Base-by-base conservation (phyloP, 139 green algal genomes). In the Tetraselmis striata region DNA sequence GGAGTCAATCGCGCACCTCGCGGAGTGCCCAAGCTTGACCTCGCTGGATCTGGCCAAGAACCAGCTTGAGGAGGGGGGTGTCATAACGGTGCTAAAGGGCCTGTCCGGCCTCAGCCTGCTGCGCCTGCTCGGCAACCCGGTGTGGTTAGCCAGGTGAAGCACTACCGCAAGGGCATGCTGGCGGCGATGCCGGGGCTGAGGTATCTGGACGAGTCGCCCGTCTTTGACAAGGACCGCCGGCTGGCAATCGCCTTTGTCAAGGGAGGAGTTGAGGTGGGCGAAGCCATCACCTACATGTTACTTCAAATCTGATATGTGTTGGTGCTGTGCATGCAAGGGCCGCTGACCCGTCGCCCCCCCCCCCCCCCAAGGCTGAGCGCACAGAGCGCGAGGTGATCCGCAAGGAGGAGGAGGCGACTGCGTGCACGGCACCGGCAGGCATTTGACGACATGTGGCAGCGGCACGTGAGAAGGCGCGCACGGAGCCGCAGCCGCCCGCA, bases 371-470 rank as follows among this genome's bases (percentile, higher is more conserved):
- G 31, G 85, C 83, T 31, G 87, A 89, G 81, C 77, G 76, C 25
- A 80, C 74, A 1, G 80, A 84, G 76, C 81, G 87, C 25, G 59
- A 79, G 74, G n/a, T n/a, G 23, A 86, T 90, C 31, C 31, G 30
- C n/a, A 32, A 76, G 23, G 90, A 95, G 83, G 88, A 92, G 59
- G 88, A 87, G 11, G 81, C 74, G 23, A 82, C 31, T n/a, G 32
- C 85, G 87, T 1, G 85, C 91, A 85, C 31, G 75, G 24, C 84
- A 93, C 79, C 84, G 87, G 0, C 30, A 88, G 22, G 82, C 80
- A 0, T 95, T 95, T 82, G 86, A 94, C 67, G 85, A 88, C 18
- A 94, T 95, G 89, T 86, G n/a, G n/a, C n/a, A n/a, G n/a, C n/a
- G n/a, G n/a, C n/a, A n/a, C n/a, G 94, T 29, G 87, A 84, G 75